phyloP scores from a whole-genome alignment of 2,329 filamentous ascomycete genomes.

The Diaporthe vexans region DNA sequence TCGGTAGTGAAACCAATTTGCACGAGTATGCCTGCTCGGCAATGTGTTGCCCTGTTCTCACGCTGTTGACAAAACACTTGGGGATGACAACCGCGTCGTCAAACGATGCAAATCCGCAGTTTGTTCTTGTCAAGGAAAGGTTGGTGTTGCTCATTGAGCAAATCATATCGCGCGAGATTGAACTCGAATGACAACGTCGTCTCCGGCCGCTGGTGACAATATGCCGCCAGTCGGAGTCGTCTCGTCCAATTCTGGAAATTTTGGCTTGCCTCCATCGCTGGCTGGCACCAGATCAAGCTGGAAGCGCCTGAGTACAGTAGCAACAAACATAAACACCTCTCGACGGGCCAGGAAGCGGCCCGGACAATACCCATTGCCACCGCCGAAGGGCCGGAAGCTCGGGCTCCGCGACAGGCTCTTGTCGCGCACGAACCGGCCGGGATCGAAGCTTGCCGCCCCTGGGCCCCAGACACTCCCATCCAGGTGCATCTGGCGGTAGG shows the following conservation, averaged over 20 bases:
- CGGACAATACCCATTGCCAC: neutral
- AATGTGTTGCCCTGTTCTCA: too few relatives aligned
- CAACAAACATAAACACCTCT: constrained; percentile 7
- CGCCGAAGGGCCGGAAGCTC: neutral
- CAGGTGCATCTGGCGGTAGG: constrained; percentile 18
- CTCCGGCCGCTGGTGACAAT: neutral
- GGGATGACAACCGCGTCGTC: neutral
- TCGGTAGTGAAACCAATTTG: neutral
- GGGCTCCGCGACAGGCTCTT: constrained; percentile 1
- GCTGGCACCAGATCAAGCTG: neutral
- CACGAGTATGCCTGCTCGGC: neutral
- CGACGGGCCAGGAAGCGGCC: constrained; percentile 4
- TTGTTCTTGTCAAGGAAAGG: neutral
- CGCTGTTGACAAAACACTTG: neutral
- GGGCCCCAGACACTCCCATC: neutral
- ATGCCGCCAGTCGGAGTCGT: constrained; percentile 7
- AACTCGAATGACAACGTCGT: neutral
- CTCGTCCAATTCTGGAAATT: neutral
- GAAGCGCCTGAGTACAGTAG: neutral
- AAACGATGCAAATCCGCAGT: neutral
- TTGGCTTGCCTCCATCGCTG: neutral
- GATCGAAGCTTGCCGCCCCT: neutral
- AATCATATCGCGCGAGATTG: neutral
- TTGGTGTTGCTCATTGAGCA: neutral
- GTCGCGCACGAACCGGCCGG: neutral